Evolutionary conservation across 139 green algal genomes (phyloP).

Genomic region (Coelastrella sp.): DNA sequence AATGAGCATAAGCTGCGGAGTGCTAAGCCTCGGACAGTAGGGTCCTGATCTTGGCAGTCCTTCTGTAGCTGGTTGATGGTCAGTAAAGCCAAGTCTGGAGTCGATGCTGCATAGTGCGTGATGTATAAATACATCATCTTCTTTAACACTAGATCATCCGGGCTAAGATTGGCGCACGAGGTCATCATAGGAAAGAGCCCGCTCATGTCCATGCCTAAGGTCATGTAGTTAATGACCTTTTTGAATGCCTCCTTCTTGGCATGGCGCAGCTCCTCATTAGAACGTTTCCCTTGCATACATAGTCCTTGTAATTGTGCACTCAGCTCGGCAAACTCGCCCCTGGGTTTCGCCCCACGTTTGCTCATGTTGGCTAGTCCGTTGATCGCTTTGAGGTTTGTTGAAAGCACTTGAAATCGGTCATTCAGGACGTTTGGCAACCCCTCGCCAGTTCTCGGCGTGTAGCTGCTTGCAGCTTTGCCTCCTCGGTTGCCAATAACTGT

Average conservation of each 20-base stretch:
- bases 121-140: constrained; percentile 99
- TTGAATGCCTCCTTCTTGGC: constrained; percentile 71
- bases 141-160: constrained; percentile 91
- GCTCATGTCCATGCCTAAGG: constrained; percentile 95
- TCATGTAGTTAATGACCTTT: constrained; percentile 94
- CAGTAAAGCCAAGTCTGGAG: constrained; percentile 87
- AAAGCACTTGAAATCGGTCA: too few relatives aligned
- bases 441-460: too few relatives aligned
- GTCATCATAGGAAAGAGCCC: constrained; percentile 87
- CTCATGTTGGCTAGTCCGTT: background rate
- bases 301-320: constrained; percentile 62
- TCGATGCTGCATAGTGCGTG: constrained; percentile 83
- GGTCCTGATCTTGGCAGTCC: constrained; percentile 91
- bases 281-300: constrained; percentile 64
- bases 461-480: too few relatives aligned
- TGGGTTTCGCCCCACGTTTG: constrained; percentile 49
- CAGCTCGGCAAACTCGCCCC: constrained; percentile 70
- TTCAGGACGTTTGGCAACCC: too few relatives aligned
- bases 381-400: too few relatives aligned
- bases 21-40: constrained; percentile 94
- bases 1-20: constrained; percentile 93
- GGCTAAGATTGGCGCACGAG: constrained; percentile 73
- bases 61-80: constrained; percentile 94
- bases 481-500: too few relatives aligned
- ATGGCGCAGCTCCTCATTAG: constrained; percentile 55